Evolutionary conservation across 2,329 filamentous ascomycete species (phyloP).

Genomic region (Seiridium cupressi): DNA sequence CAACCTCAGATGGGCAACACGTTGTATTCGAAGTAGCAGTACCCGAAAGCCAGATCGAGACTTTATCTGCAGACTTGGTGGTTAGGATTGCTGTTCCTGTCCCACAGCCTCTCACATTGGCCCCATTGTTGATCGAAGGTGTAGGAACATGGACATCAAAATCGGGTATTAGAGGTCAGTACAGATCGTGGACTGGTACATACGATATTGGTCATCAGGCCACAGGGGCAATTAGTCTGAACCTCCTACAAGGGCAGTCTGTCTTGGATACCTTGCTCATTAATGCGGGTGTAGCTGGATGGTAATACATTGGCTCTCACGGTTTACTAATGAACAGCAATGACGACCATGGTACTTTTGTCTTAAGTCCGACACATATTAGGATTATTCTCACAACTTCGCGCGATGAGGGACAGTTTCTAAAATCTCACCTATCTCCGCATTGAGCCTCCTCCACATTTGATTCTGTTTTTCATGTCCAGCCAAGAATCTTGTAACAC

Average conservation of each 20-base stretch:
- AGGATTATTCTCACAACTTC: too few species aligned
- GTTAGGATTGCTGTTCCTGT: constrained; percentile 16
- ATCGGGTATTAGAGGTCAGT: neutral
- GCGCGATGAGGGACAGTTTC: too few species aligned
- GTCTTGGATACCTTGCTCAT: constrained; percentile 20
- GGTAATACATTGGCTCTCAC: constrained; percentile 10
- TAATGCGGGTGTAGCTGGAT: constrained; percentile 21
- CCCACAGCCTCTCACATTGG: constrained; percentile 20
- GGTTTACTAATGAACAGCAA: too few species aligned
- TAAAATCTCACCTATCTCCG: too few species aligned
- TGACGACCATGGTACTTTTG: too few species aligned
- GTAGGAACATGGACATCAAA: constrained; percentile 12
- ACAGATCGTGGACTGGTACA: constrained; percentile 10
- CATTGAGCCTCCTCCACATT: too few species aligned
- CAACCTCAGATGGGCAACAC: constrained; percentile 8
- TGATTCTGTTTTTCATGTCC: too few species aligned
- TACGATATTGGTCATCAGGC: constrained; percentile 11
- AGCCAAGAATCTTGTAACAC: too few species aligned
- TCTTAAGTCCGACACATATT: too few species aligned
- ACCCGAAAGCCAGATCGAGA: constrained; percentile 1
- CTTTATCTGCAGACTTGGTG: constrained; percentile 8
- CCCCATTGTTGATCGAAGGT: constrained; percentile 15
- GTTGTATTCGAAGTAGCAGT: constrained; percentile 16
- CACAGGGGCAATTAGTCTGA: constrained; percentile 20
- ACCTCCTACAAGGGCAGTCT: constrained; percentile 12